These are phyloP conservation scores for Xylariaceae sp. DNA, from an alignment of 2,329 filamentous ascomycete genomes.

Conservation along the genomic window DNA sequence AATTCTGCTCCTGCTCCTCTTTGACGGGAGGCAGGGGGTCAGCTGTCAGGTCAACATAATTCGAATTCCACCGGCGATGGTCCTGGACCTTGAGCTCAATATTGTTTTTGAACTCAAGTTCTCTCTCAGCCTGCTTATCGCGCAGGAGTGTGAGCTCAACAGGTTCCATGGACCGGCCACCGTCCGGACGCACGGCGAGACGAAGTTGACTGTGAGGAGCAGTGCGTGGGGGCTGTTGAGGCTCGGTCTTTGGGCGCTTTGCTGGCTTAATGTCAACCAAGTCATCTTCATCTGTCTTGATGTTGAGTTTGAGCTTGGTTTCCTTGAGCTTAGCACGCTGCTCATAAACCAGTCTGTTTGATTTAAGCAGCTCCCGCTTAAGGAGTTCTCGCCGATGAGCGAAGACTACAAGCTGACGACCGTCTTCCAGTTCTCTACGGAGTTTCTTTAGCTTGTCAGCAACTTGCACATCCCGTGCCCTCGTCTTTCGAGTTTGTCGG, in stretches of 20 bases:
- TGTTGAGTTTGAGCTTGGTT: conserved; percentile 84
- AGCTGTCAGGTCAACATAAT: conserved; percentile 86
- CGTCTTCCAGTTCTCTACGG: conserved; percentile 88
- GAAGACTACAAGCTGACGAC: conserved; percentile 78
- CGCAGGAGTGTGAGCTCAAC: conserved; percentile 79
- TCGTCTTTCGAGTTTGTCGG: conserved; percentile 91
- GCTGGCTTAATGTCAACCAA: conserved; percentile 88
- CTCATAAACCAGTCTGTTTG: conserved; percentile 82
- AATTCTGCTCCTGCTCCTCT: conserved; percentile 68
- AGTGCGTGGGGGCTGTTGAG: conserved; percentile 63
- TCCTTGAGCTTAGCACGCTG: conserved; percentile 83
- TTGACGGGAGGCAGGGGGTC: conserved; percentile 81
- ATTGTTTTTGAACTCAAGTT: conserved; percentile 79
- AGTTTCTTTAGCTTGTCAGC: conserved; percentile 93
- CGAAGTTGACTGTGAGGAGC: conserved; percentile 70
- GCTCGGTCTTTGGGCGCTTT: conserved; percentile 66
- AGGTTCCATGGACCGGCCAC: conserved; percentile 70
- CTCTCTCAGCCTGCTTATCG: conserved; percentile 80
- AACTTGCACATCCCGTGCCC: conserved; percentile 90
- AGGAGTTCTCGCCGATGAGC: conserved; percentile 81
- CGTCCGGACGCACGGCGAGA: conserved; percentile 72
- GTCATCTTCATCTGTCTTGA: conserved; percentile 93
- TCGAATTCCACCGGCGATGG: conserved; percentile 90
- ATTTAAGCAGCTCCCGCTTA: conserved; percentile 77
- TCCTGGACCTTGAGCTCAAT: conserved; percentile 88